Conservation (phyloP, 2,329 filamentous ascomycete genomes). For the Coniella lustricola region DNA sequence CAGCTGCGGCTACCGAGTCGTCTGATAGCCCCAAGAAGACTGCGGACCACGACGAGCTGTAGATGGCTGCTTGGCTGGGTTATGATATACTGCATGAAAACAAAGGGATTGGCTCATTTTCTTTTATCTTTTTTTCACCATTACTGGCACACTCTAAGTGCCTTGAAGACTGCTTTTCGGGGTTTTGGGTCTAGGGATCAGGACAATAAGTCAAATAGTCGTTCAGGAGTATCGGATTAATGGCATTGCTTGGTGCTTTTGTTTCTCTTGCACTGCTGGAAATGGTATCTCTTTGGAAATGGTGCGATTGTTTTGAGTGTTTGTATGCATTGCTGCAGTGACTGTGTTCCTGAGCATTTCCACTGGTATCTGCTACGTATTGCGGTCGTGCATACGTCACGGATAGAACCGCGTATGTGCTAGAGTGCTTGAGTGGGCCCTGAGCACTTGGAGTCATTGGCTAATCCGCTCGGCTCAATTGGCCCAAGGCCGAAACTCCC, state of each 20-base stretch:
- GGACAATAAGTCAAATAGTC: constrained; percentile 11
- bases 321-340: too few species aligned
- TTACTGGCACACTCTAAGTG: neutral
- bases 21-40: constrained; percentile 38
- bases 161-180: constrained; percentile 11
- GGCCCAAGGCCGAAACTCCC: neutral
- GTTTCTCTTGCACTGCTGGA: neutral
- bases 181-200: constrained; percentile 8
- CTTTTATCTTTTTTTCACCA: neutral
- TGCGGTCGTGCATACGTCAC: neutral
- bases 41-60: constrained; percentile 68
- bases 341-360: too few species aligned
- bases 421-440: too few species aligned
- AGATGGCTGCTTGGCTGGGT: constrained; percentile 31
- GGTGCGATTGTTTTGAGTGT: too few species aligned
- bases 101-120: constrained; percentile 7
- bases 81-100: constrained; percentile 1
- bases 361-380: too few species aligned
- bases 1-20: constrained; percentile 45
- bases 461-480: neutral
- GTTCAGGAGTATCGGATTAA: constrained; percentile 10
- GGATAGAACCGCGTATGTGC: too few species aligned
- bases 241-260: constrained; percentile 2
- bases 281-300: too few species aligned
- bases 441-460: too few species aligned